These are phyloP conservation scores for Sugiyamaella grinbergsii DNA, from an alignment of 1,139 yeast species.

Conservation along the genomic window DNA sequence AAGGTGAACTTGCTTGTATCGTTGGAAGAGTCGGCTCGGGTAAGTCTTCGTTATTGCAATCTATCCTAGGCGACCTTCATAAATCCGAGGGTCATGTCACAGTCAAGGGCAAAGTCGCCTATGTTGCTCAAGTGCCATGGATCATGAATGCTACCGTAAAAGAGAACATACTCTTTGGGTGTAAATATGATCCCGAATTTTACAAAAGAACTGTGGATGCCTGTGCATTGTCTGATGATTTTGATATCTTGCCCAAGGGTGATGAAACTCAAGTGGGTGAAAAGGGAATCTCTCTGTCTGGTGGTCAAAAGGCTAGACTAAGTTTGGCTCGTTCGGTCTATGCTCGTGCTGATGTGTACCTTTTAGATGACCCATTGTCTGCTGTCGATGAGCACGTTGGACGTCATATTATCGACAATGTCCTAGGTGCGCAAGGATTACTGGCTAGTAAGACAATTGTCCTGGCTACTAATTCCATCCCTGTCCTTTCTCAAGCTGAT, in stretches of 20 bases:
- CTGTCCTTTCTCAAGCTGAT: slow-evolving; percentile 79
- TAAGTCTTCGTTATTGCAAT: slow-evolving; percentile 82
- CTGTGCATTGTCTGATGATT: slow-evolving; percentile 84
- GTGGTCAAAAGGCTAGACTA: slow-evolving; percentile 95
- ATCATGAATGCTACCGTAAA: slow-evolving; percentile 91
- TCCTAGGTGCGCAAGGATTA: slow-evolving; percentile 79
- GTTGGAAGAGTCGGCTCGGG: slow-evolving; percentile 95
- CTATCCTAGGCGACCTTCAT: slow-evolving; percentile 82
- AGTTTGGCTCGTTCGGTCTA: slow-evolving; percentile 94
- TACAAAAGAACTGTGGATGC: slow-evolving; percentile 81
- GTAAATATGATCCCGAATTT: slow-evolving; percentile 75
- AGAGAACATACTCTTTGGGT: slow-evolving; percentile 89
- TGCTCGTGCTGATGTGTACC: slow-evolving; percentile 87
- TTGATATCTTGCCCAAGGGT: slow-evolving; percentile 79
- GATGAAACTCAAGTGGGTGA: slow-evolving; percentile 94
- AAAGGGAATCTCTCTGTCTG: slow-evolving; percentile 93
- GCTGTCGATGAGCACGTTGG: slow-evolving; percentile 97
- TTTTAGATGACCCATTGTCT: slow-evolving; percentile 89
- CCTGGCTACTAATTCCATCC: slow-evolving; percentile 85
- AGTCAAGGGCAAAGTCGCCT: slow-evolving; percentile 80
- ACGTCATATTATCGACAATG: slow-evolving; percentile 74
- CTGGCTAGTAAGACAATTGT: slow-evolving; percentile 74
- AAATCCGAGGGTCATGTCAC: slow-evolving; percentile 74
- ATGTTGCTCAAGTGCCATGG: slow-evolving; percentile 95
- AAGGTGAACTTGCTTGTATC: slow-evolving; percentile 83